Base-by-base conservation (phyloP, 169 alveolate genomes). In the Theileria sp. region DNA sequence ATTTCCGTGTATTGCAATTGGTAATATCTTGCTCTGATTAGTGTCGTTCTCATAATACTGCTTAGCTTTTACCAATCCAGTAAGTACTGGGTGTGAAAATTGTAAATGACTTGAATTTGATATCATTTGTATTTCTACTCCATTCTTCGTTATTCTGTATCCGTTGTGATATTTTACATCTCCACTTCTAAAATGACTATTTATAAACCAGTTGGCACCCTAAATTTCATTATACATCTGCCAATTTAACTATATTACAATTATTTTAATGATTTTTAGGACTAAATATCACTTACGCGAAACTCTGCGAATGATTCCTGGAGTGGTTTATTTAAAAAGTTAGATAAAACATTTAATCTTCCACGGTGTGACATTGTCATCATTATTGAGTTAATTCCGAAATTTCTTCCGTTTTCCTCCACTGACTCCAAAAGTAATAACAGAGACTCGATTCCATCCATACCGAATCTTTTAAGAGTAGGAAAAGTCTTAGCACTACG, bases 311-410 rank as follows among this genome's bases (percentile, higher is more conserved):
- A 93, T 88, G 96, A 89, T 65, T 93, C 93, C 49, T 93, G 95
- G 26, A 95, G 79, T 28, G 98, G 97, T 65, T 94, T 94, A 60
- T 95, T 92, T 80, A 97, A 76, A 0, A 97, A 95, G 81, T 95
- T 96, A 72, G 93, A 94, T 23, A 97, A 87, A 12, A 95, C 95
- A 76, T 96, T 96, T 64, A 97, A 87, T 73, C 99, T 87, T 28
- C 99, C 99, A 70, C 99, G 91, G 86, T 97, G 99, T n/a, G 99
- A 95, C 98, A 96, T 96, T 32, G 98, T 97, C 89, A 97, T 89
- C 34, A 96, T 89, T 21, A 95, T 88, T 51, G 95, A 80, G 66
- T 95, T 96, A 10, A 91, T 96, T 6, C 96, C 94, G 65, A 78
- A 71, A 36, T 81, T 51, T 51, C 60, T 66, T 32, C 81, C 64